A percentile compares a stretch with the other conserved stretches of the same genome.
phyloP scores from a whole-genome alignment of 2,329 filamentous ascomycete genomes.

The Sarocladium brachiariae region DNA sequence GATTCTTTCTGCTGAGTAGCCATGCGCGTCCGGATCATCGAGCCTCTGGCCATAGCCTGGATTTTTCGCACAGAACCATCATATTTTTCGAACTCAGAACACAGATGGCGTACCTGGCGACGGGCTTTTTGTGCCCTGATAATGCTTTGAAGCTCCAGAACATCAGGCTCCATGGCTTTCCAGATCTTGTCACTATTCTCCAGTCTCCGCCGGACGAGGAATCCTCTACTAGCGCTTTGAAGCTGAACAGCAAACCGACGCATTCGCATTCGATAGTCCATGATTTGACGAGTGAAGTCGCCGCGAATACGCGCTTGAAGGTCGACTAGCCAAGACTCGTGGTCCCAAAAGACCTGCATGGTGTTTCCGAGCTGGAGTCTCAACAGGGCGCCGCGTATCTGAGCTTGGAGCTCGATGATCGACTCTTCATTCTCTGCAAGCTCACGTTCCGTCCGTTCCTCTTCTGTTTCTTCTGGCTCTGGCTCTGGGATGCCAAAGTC shows the following conservation, averaged over 20 bases:
- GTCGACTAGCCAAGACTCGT: constrained; percentile 69
- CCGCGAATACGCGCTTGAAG: constrained; percentile 83
- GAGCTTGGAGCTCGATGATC: constrained; percentile 77
- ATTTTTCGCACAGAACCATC: constrained; percentile 59
- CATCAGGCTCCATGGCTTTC: constrained; percentile 62
- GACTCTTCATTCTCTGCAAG: constrained; percentile 66
- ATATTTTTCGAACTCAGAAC: constrained; percentile 53
- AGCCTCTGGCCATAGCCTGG: constrained; percentile 60
- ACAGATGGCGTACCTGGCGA: constrained; percentile 47
- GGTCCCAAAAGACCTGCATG: constrained; percentile 89
- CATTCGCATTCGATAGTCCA: constrained; percentile 78
- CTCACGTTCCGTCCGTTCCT: constrained; percentile 79
- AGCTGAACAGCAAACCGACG: constrained; percentile 69
- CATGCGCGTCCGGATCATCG: constrained; percentile 54
- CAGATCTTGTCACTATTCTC: constrained; percentile 58
- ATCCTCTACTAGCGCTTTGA: constrained; percentile 72
- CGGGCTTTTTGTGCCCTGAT: constrained; percentile 63
- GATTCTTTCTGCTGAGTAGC: constrained; percentile 50
- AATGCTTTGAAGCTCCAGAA: constrained; percentile 77
- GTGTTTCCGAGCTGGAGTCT: constrained; percentile 69
- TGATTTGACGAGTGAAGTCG: constrained; percentile 78
- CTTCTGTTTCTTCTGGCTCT: constrained; percentile 78
- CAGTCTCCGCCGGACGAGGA: constrained; percentile 61
- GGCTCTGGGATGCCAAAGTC: constrained; percentile 80
- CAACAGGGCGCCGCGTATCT: constrained; percentile 73